Evolutionary conservation across 1,139 yeast genomes (phyloP).

Genomic region (Debaryomyces coudertii): DNA sequence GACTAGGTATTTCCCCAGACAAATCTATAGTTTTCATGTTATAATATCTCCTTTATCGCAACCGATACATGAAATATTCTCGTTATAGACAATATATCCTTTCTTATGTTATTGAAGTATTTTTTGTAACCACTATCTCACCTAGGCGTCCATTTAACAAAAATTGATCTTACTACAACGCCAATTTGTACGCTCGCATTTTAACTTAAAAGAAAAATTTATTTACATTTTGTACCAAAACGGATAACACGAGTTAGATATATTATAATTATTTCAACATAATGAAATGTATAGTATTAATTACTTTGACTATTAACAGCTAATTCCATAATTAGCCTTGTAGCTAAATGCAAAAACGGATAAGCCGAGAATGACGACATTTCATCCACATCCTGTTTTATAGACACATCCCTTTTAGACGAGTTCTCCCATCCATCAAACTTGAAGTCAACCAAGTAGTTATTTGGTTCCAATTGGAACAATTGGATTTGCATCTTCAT

Average conservation of each 20-base stretch:
- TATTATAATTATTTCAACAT: not conserved
- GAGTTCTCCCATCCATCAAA: conserved; percentile 92
- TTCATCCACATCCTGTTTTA: conserved; percentile 59
- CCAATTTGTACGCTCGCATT: conserved; percentile 13
- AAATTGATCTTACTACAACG: conserved; percentile 5
- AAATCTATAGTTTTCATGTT: conserved; percentile 12
- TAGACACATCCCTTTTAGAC: conserved; percentile 13
- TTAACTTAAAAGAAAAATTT: conserved; percentile 15
- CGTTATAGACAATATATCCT: not conserved
- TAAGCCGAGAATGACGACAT: conserved; percentile 88
- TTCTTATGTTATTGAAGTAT: not conserved
- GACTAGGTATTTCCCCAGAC: conserved; percentile 25
- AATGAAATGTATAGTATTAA: conserved; percentile 11
- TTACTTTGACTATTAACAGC: conserved; percentile 70
- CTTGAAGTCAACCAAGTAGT: conserved; percentile 93
- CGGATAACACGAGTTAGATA: conserved; percentile 14
- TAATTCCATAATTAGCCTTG: conserved; percentile 90
- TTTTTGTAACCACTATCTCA: not conserved
- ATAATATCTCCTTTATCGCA: not conserved
- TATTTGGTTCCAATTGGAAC: conserved; percentile 93
- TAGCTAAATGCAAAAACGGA: conserved; percentile 91
- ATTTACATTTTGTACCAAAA: conserved; percentile 16
- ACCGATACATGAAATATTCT: not conserved
- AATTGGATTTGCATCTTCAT: conserved; percentile 98
- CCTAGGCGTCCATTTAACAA: not conserved